phyloP scores from a whole-genome alignment of 306 rosid species.

The barrel medic (Medicago truncatula) region MtrunA17r5.0-ANR NC_053049.1:118501-119000 shows the following conservation, averaged over 20 bases:
- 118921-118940: constrained; percentile 13
- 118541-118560: neutral
- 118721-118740: neutral
- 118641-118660: constrained; percentile 20
- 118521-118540: constrained; percentile 15
- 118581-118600: no score
- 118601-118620: no score
- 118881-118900: neutral
- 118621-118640: constrained; percentile 31
- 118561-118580: no score
- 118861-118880: constrained; percentile 10
- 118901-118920: constrained; percentile 1
- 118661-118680: neutral
- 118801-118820: constrained; percentile 62
- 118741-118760: constrained; percentile 43
- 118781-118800: constrained; percentile 54
- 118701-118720: constrained; percentile 31
- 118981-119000: constrained; percentile 49
- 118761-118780: constrained; percentile 53
- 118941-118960: neutral
- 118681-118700: constrained; percentile 16
- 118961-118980: constrained; percentile 35
- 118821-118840: constrained; percentile 68
- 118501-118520: constrained; percentile 22
- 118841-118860: constrained; percentile 55